Evolutionary conservation across 768 basidiomycete species (phyloP).

Genomic region (Kwoniella botswanensis): DNA sequence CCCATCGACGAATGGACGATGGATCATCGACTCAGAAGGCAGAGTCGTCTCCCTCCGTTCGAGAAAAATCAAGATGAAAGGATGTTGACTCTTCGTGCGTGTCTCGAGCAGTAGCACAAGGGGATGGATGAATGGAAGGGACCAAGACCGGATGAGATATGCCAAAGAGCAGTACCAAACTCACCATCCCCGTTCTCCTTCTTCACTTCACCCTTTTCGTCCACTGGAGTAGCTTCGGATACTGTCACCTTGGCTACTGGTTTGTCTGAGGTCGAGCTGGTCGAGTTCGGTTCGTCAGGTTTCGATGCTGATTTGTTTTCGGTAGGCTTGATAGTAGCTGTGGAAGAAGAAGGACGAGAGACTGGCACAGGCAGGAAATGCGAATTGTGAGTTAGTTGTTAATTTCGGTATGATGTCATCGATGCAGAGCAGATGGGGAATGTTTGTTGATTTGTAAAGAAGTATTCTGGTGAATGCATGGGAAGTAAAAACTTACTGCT

Average conservation of each 20-base stretch:
- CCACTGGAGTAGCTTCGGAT: constrained; percentile 21
- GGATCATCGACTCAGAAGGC: background rate
- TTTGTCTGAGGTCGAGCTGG: background rate
- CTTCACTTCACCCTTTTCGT: constrained; percentile 29
- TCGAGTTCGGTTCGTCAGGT: constrained; percentile 1
- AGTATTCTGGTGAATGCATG: constrained; percentile 3
- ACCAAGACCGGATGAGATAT: background rate
- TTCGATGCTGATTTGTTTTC: constrained; percentile 12
- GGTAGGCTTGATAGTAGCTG: constrained; percentile 22
- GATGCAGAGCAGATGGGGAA: constrained; percentile 1
- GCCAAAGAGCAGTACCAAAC: constrained; percentile 4
- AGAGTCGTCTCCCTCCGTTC: background rate
- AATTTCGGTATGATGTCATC: constrained; percentile 13
- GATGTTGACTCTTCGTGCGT: background rate
- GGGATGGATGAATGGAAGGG: background rate
- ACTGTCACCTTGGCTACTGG: constrained; percentile 22
- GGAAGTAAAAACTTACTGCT: constrained; percentile 19
- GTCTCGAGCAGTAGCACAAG: background rate
- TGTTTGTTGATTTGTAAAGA: constrained; percentile 5
- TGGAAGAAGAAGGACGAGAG: constrained; percentile 32
- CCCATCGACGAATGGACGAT: background rate
- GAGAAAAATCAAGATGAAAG: background rate
- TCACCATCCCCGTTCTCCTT: constrained; percentile 40
- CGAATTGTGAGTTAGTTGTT: background rate
- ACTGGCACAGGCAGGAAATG: constrained; percentile 14